Percentiles rank a stretch among this genome's conserved stretches.
These are phyloP conservation scores for Erigeron canadensis DNA, from an alignment of 129 eudicot genomes.

Conservation along the genomic window DNA sequence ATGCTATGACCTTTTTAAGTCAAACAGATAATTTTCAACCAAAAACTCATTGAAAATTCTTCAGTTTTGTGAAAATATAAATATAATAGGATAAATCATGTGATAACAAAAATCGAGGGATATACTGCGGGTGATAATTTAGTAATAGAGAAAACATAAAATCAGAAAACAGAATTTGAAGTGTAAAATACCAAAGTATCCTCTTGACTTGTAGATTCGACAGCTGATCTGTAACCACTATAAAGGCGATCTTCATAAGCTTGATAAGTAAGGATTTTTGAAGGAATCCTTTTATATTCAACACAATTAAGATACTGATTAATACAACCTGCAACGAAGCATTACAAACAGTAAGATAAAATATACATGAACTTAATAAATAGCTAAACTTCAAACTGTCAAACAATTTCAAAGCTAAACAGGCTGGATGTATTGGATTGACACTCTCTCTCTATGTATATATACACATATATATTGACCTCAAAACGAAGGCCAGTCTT, in stretches of 20 bases:
- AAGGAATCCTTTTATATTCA: conserved; percentile 72
- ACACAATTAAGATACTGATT: conserved; percentile 66
- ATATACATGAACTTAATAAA: conserved; percentile 7
- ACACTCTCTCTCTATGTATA: too few species aligned
- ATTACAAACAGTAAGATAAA: neutral
- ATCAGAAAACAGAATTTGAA: neutral
- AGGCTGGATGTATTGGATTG: neutral
- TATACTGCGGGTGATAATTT: conserved; percentile 34
- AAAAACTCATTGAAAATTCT: conserved; percentile 5
- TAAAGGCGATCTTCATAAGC: conserved; percentile 72
- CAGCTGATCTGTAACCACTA: conserved; percentile 76
- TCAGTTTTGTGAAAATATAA: neutral
- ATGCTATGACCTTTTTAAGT: conserved; percentile 3
- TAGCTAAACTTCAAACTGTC: neutral
- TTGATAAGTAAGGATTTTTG: conserved; percentile 64
- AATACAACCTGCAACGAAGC: conserved; percentile 60
- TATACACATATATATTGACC: too few species aligned
- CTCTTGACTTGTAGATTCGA: conserved; percentile 73
- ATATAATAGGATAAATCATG: neutral
- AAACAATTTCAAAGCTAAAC: neutral
- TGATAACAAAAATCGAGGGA: neutral
- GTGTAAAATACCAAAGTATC: conserved; percentile 62
- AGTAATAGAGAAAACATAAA: neutral
- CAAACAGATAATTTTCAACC: conserved; percentile 2
- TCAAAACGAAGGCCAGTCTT: neutral